Conservation (phyloP, 176 grass and related monocot genomes). For the Luzula sylvatica region DNA sequence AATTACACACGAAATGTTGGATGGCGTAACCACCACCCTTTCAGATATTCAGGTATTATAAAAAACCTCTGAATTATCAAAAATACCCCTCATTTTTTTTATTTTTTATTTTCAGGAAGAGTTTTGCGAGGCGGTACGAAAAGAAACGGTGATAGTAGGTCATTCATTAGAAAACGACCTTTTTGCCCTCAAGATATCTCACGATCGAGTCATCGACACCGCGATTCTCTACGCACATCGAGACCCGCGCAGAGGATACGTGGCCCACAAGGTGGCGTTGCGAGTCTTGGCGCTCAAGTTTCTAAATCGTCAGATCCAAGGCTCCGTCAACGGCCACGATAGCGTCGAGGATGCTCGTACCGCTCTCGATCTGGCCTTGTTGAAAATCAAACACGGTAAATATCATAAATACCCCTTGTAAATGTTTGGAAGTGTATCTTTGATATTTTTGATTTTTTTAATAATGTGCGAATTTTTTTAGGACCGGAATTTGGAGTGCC, state of each 20-base stretch:
- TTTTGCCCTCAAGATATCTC: conserved; percentile 61
- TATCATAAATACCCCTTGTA: too few relatives aligned
- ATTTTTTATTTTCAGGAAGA: conserved; percentile 43
- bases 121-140: conserved; percentile 56
- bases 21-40: conserved; percentile 70
- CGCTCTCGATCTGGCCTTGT: conserved; percentile 68
- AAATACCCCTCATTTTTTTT: neutral
- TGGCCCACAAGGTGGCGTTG: conserved; percentile 61
- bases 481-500: conserved; percentile 89
- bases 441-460: neutral
- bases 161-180: conserved; percentile 98
- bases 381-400: conserved; percentile 90
- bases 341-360: conserved; percentile 87
- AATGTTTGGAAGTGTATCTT: neutral
- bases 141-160: conserved; percentile 90
- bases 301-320: conserved; percentile 60
- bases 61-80: neutral
- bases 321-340: conserved; percentile 66
- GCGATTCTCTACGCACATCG: conserved; percentile 61
- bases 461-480: conserved; percentile 37
- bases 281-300: conserved; percentile 67
- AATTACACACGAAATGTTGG: conserved; percentile 84
- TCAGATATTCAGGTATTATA: conserved; percentile 73
- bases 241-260: conserved; percentile 30
- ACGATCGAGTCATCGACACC: conserved; percentile 77